A percentile compares a stretch with the other conserved stretches of the same genome.
Conservation (phyloP, 306 rosid genomes). For the Acacia confusa region DNA sequence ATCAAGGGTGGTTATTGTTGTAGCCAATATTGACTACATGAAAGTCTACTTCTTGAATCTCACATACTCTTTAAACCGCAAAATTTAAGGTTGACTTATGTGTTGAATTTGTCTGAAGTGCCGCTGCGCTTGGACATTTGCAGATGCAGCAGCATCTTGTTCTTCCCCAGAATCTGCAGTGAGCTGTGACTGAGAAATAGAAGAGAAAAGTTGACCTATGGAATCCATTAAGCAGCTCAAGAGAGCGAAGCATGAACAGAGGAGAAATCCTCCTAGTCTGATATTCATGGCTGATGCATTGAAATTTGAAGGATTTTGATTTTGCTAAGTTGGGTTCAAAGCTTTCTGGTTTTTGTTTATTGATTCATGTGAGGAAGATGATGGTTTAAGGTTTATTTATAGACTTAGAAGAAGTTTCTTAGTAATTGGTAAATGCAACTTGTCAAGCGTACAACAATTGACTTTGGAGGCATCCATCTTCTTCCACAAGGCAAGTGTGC, state of each 20-base stretch:
- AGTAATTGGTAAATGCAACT: conserved; percentile 6
- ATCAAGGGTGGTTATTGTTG: background rate
- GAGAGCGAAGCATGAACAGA: conserved; percentile 33
- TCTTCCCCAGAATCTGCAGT: conserved; percentile 22
- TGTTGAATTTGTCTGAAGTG: conserved; percentile 44
- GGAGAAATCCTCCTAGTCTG: conserved; percentile 22
- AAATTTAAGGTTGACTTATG: conserved; percentile 22
- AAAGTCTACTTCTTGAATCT: background rate
- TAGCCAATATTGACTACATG: background rate
- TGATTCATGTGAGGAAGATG: background rate
- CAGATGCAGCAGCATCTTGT: conserved; percentile 33
- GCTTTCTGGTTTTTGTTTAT: background rate
- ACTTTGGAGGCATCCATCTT: background rate
- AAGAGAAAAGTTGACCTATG: conserved; percentile 28
- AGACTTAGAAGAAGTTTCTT: conserved; percentile 14
- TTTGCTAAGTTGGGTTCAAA: background rate
- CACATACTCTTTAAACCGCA: background rate
- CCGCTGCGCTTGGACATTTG: conserved; percentile 41
- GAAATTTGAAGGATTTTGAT: background rate
- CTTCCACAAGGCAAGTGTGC: background rate
- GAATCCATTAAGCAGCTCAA: conserved; percentile 29
- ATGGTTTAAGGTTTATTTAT: conserved; percentile 13
- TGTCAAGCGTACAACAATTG: background rate
- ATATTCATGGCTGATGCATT: conserved; percentile 30
- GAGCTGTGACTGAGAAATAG: conserved; percentile 34